A percentile compares a stretch with the other conserved stretches of the same genome.
phyloP scores from a whole-genome alignment of 352 stramenopile species.

The Plasmopara muralis region DNA sequence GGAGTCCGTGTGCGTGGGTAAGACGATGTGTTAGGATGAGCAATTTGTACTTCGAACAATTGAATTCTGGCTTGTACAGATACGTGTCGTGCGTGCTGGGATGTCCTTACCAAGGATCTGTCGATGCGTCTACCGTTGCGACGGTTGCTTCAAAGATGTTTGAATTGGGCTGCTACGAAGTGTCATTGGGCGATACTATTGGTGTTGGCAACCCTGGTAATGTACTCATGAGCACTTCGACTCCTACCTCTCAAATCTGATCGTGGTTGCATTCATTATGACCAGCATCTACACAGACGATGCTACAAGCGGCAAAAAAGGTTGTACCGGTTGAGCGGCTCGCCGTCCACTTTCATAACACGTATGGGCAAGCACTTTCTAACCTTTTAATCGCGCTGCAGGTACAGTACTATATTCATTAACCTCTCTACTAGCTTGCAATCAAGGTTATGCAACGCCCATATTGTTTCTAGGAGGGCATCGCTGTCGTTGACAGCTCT shows the following conservation, averaged over 20 bases:
- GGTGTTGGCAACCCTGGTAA: slow-evolving; percentile 86
- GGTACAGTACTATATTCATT: slow-evolving; percentile 23
- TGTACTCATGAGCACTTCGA: not conserved
- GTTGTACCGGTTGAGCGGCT: slow-evolving; percentile 82
- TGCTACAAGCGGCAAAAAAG: slow-evolving; percentile 71
- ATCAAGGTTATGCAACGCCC: not conserved
- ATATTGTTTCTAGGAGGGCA: slow-evolving; percentile 62
- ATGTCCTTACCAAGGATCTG: slow-evolving; percentile 92
- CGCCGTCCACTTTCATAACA: slow-evolving; percentile 97
- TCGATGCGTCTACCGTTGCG: slow-evolving; percentile 81
- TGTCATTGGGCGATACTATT: slow-evolving; percentile 93
- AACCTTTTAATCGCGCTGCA: slow-evolving; percentile 92
- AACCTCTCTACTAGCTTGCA: not conserved
- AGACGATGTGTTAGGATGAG: not conserved
- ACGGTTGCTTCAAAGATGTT: slow-evolving; percentile 76
- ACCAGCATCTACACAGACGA: slow-evolving; percentile 72
- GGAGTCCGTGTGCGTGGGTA: slow-evolving; percentile 88
- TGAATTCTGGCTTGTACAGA: slow-evolving; percentile 18
- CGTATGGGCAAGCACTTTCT: slow-evolving; percentile 93
- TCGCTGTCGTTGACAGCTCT: slow-evolving; percentile 92
- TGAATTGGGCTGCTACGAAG: slow-evolving; percentile 94
- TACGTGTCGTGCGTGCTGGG: slow-evolving; percentile 97
- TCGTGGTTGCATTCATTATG: slow-evolving; percentile 1
- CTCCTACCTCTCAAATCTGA: slow-evolving; percentile 1
- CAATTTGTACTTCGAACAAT: too few species aligned